Percentiles rank a stretch among this genome's conserved stretches.
Evolutionary conservation across 2,329 filamentous ascomycete genomes (phyloP).

Genomic region (Dothistroma septosporum): DNA sequence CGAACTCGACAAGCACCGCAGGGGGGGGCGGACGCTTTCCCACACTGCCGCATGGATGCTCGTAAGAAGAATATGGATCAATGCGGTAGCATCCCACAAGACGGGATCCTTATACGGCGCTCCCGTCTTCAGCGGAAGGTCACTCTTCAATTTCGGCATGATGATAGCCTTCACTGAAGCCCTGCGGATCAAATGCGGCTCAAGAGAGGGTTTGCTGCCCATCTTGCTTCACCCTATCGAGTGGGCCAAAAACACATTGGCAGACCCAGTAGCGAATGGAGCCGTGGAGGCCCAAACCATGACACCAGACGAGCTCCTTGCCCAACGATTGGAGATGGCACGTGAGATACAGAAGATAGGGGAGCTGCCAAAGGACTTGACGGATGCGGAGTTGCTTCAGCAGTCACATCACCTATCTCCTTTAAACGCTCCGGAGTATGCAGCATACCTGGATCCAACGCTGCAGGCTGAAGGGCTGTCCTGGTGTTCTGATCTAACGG

Average conservation of each 20-base stretch:
- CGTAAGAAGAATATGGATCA: not conserved
- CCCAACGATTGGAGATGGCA: not conserved
- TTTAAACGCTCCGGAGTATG: slow-evolving; percentile 6
- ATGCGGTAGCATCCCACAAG: slow-evolving; percentile 1
- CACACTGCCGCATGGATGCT: not conserved
- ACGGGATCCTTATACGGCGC: slow-evolving; percentile 20
- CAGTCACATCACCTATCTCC: slow-evolving; percentile 1
- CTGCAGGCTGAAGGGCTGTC: slow-evolving; percentile 55
- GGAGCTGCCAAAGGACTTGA: not conserved
- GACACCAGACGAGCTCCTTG: slow-evolving; percentile 1
- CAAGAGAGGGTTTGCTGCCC: slow-evolving; percentile 26
- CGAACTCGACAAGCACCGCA: not conserved
- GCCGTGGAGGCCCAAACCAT: not conserved
- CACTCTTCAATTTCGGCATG: slow-evolving; percentile 23
- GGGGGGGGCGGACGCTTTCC: not conserved
- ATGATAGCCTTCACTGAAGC: slow-evolving; percentile 29
- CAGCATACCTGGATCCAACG: slow-evolving; percentile 44
- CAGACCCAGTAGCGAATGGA: not conserved
- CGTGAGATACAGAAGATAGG: slow-evolving; percentile 1
- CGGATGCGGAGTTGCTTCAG: not conserved
- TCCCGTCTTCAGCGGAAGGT: slow-evolving; percentile 7
- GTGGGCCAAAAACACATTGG: not conserved
- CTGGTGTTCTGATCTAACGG: slow-evolving; percentile 57
- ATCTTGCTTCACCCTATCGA: slow-evolving; percentile 18
- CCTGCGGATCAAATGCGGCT: slow-evolving; percentile 28